These are phyloP conservation scores for Candida tammaniensis DNA, from an alignment of 805 yeast species.

Conservation along the genomic window DNA sequence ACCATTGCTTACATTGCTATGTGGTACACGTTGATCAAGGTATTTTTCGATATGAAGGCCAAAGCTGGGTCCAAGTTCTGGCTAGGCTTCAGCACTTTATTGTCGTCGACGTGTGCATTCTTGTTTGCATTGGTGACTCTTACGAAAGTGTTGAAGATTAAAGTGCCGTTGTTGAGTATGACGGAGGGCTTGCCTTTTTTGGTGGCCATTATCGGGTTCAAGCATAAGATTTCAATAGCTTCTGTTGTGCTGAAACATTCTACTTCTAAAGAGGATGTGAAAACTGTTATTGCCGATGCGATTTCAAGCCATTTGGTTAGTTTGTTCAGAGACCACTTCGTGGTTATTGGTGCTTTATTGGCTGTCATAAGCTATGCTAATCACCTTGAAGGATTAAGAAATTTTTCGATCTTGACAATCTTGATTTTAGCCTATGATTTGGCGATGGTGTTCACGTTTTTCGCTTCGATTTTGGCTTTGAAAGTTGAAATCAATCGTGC, in stretches of 20 bases:
- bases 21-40: slow-evolving; percentile 75
- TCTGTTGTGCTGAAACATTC: slow-evolving; percentile 49
- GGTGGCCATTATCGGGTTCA: slow-evolving; percentile 89
- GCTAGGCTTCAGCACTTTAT: slow-evolving; percentile 76
- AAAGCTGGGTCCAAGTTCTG: slow-evolving; percentile 80
- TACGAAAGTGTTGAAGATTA: slow-evolving; percentile 51
- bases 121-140: slow-evolving; percentile 68
- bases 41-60: slow-evolving; percentile 69
- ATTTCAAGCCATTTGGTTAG: slow-evolving; percentile 44
- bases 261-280: slow-evolving; percentile 38
- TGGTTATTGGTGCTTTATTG: slow-evolving; percentile 68
- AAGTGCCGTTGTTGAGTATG: slow-evolving; percentile 69
- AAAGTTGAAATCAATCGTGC: slow-evolving; percentile 87
- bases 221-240: slow-evolving; percentile 75
- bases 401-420: slow-evolving; percentile 75
- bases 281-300: slow-evolving; percentile 41
- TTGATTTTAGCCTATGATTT: slow-evolving; percentile 70
- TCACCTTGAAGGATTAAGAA: slow-evolving; percentile 69
- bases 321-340: slow-evolving; percentile 70
- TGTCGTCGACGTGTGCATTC: slow-evolving; percentile 81
- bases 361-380: slow-evolving; percentile 65
- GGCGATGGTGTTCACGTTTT: slow-evolving; percentile 74
- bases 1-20: slow-evolving; percentile 81
- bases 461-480: slow-evolving; percentile 76
- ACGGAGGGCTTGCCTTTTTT: slow-evolving; percentile 93